A percentile compares a stretch with the other conserved stretches of the same genome.
phyloP scores from a whole-genome alignment of 306 rosid genomes.

The Mimosa pudica region DNA sequence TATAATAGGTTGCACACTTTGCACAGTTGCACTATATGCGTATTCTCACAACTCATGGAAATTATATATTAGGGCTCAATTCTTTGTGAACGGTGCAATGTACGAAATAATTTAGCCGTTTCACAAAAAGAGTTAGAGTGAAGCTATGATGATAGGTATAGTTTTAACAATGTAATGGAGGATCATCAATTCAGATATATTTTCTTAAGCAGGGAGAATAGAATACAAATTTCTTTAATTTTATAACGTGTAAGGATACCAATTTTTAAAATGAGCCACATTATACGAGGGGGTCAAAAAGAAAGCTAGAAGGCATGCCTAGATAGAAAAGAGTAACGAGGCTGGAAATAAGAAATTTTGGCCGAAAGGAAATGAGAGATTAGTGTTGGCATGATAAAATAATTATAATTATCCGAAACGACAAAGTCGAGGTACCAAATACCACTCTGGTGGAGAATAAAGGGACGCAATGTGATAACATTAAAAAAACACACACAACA shows the following conservation, averaged over 20 bases:
- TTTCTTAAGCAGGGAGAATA: not conserved
- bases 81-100: not conserved
- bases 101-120: not conserved
- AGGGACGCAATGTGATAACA: constrained; percentile 38
- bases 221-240: not conserved
- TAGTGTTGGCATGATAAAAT: constrained; percentile 50
- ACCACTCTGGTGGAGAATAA: constrained; percentile 72
- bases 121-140: not conserved
- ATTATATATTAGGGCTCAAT: not conserved
- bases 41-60: not conserved
- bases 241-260: not conserved
- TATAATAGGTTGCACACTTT: not conserved
- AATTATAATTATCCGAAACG: constrained; percentile 52
- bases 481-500: not conserved
- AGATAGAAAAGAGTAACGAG: constrained; percentile 30
- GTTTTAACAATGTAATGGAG: not conserved
- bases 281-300: constrained; percentile 23
- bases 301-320: constrained; percentile 37
- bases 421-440: constrained; percentile 69
- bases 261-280: not conserved
- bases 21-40: too few species aligned
- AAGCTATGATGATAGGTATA: not conserved
- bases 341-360: constrained; percentile 26
- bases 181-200: not conserved
- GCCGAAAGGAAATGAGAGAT: constrained; percentile 13